phyloP scores from a whole-genome alignment of 1,284 basidiomycete genomes.

The Ganoderma multipileum region DNA sequence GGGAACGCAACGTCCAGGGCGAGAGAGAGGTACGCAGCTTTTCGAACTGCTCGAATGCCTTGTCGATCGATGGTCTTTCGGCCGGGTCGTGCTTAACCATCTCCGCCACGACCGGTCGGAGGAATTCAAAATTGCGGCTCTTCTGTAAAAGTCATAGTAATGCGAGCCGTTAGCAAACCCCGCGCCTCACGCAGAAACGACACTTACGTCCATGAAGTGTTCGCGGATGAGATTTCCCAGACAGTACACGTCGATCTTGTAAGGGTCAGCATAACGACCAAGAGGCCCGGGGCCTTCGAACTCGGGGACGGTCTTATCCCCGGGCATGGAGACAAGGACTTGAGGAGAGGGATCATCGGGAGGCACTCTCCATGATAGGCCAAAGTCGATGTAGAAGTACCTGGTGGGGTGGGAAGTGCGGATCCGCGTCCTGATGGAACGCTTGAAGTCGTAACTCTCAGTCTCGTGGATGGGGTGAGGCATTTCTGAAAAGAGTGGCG shows the following conservation, averaged over 20 bases:
- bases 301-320: neutral
- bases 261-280: conserved; percentile 30
- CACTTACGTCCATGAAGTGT: conserved; percentile 27
- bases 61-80: conserved; percentile 34
- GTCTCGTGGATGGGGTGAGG: neutral
- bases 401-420: conserved; percentile 37
- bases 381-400: conserved; percentile 46
- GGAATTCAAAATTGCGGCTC: conserved; percentile 37
- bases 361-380: conserved; percentile 41
- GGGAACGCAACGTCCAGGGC: conserved; percentile 19
- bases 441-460: neutral
- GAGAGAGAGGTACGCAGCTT: conserved; percentile 1
- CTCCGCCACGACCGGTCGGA: conserved; percentile 38
- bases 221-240: conserved; percentile 42
- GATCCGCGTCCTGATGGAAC: conserved; percentile 9
- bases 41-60: conserved; percentile 10
- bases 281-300: neutral
- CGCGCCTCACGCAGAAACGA: conserved; percentile 19
- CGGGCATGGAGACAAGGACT: neutral
- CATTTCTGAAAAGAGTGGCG: neutral
- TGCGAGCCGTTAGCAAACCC: conserved; percentile 22
- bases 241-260: conserved; percentile 39
- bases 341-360: conserved; percentile 5
- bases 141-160: conserved; percentile 25
- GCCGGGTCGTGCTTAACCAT: conserved; percentile 40